Percentiles rank a stretch among this genome's conserved stretches.
phyloP scores from a whole-genome alignment of 2,329 filamentous ascomycete species.

The Fusarium pseudograminearum region DNA sequence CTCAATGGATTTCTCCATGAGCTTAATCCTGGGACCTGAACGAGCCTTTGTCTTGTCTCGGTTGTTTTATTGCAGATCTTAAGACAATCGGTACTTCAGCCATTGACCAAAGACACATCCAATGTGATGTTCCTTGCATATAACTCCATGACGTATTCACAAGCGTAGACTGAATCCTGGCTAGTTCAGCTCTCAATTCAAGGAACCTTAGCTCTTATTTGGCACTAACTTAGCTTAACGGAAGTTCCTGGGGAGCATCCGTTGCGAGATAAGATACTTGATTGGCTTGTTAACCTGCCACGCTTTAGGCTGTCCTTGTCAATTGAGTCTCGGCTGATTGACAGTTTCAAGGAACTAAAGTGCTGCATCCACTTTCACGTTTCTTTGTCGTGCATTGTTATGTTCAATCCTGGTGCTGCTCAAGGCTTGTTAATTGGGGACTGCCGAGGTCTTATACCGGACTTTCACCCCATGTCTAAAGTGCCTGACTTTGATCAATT shows the following conservation, averaged over 20 bases:
- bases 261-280: neutral
- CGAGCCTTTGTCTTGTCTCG: neutral
- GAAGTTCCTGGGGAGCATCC: conserved; percentile 34
- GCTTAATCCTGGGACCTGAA: conserved; percentile 14
- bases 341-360: conserved; percentile 6
- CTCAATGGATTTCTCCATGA: neutral
- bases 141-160: neutral
- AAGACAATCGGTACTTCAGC: neutral
- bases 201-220: conserved; percentile 8
- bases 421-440: conserved; percentile 20
- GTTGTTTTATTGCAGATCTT: conserved; percentile 8
- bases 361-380: conserved; percentile 13
- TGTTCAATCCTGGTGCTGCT: neutral
- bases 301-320: neutral
- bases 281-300: neutral
- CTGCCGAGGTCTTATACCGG: neutral
- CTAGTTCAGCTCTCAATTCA: conserved; percentile 30
- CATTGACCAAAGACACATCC: neutral
- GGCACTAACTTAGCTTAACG: conserved; percentile 21
- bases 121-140: neutral
- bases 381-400: neutral
- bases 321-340: conserved; percentile 9
- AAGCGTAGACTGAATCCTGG: conserved; percentile 3
- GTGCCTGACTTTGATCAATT: neutral
- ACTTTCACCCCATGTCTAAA: neutral